Evolutionary conservation across 352 stramenopile genomes (phyloP), one percentile per base, ranked within the genome.

Genomic region (Phytophthora citricola): DNA sequence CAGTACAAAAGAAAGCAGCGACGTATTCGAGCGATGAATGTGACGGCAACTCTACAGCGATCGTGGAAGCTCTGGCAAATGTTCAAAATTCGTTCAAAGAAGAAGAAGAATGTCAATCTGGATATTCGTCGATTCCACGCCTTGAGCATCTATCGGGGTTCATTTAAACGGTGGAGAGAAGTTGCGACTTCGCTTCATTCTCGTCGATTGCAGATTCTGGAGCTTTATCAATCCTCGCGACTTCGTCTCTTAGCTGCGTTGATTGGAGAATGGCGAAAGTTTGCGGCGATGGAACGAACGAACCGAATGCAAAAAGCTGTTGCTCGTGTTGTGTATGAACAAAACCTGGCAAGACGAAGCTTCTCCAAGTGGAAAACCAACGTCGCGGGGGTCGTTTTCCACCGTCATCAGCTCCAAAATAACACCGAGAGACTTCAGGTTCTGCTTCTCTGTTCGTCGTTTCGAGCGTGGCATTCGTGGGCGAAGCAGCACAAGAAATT

Each of bases 401-500:
- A 81, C 45, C 69, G 81, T 10, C 53, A 58, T 2, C 66, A 86
- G 17, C 53, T 90, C 1, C 81, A 90, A 29, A 58, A 71, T 10
- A 81, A 81, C 31, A 90, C 81, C 0, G 79, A 92, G 50, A 63
- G 83, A 38, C 71, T 90, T 1, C 81, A 90, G 24, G 67, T 90
- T 1, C 61, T 90, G 26, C 27, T 83, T n/a, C 46, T 92, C 24
- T 90, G 79, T 48, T 89, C 81, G 5, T 59, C 47, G 0, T 89
- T 92, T 39, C 66, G 83, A 20, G 83, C 79, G 32, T 92, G 83
- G 83, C 43, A 39, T 6, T 59, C 58, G 1, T 84, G 69, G 67
- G 79, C 56, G 34, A 46, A 45, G 20, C 75, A 73, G 3, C 60
- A 76, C 22, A 69, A 70, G 17, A 79, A 72, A 15, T 38, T 84